Conservation (phyloP, 495 filamentous ascomycete species). For the Alectoria sarmentosa region DNA sequence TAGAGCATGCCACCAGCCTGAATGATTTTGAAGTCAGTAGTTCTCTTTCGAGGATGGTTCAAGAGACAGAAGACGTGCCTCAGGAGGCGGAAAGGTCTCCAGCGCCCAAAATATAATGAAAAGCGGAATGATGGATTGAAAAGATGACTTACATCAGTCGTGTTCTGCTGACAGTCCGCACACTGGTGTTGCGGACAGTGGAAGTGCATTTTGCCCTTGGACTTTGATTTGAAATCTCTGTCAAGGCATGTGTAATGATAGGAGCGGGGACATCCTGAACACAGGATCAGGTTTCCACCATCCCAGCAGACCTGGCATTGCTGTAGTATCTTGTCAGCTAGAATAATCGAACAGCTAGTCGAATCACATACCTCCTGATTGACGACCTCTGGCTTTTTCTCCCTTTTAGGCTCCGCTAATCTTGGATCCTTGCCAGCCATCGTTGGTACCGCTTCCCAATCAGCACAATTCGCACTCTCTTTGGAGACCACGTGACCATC, state of each 20-base stretch:
- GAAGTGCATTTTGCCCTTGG: conserved; percentile 36
- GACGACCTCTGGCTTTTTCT: conserved; percentile 37
- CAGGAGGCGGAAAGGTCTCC: too few relatives aligned
- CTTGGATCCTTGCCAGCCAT: conserved; percentile 48
- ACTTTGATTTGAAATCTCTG: conserved; percentile 31
- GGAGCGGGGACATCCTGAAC: conserved; percentile 48
- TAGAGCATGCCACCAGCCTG: conserved; percentile 52
- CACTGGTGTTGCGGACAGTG: conserved; percentile 56
- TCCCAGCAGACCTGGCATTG: conserved; percentile 53
- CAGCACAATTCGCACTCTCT: conserved; percentile 45
- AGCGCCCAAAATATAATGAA: too few relatives aligned
- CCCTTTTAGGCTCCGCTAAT: conserved; percentile 39
- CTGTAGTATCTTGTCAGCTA: conserved; percentile 23
- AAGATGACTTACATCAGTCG: conserved; percentile 29
- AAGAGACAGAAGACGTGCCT: background rate
- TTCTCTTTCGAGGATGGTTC: background rate
- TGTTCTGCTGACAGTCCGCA: conserved; percentile 46
- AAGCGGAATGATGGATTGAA: background rate
- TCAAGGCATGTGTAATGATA: conserved; percentile 51
- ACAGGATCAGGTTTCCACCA: conserved; percentile 40
- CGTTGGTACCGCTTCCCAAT: conserved; percentile 53
- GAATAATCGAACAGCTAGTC: background rate
- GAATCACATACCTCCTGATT: conserved; percentile 40
- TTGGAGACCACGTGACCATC: conserved; percentile 55
- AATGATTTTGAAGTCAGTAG: background rate